Evolutionary conservation across 1,139 yeast genomes (phyloP), one percentile per base, ranked within the genome.

Genomic region (Casaregolazyma lundiana): DNA sequence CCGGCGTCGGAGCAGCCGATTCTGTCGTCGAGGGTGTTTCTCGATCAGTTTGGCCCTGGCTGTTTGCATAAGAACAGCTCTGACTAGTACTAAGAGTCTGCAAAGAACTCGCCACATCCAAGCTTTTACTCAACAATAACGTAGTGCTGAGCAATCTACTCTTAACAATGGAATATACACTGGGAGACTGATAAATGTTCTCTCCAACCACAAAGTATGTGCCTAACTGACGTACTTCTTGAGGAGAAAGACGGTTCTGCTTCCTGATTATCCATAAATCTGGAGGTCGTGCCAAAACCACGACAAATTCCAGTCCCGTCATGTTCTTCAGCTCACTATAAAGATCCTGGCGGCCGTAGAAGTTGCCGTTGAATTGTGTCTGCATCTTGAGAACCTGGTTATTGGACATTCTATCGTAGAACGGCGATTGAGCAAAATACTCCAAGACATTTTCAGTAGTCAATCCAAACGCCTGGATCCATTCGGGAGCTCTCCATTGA

Each of bases 401-500:
- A 65, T 89, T 92, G 43, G 97, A 85, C 0, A 95, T 81, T 55
- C 97, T 77, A 63, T 92, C 97, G 63, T 85, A 92, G 66, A 92
- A 94, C 2, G 99, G 98, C 3, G 96, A 86, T 55, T 87, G 86
- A 3, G 96, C 73, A 63, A 94, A 89, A 66, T 92, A 92, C 53
- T 92, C 98, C 16, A 92, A 73, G 1, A 92, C 96, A 61, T 90
- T 92, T 46, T 84, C 95, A 0, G 95, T 84, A 45, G 89, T 76
- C 20, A 92, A 76, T 0, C 96, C 65, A 61, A 83, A 79, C 50
- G 82, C 79, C 63, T 88, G 96, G 54, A 92, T 88, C 90, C 96
- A 92, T 65, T 92, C 98, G 0, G 98, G 98, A 5, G 94, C 84
- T 55, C 90, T 80, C 98, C 98, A 92, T 65, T 90, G 97, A 44